Base-by-base conservation (phyloP, 176 grass and related monocot genomes). In the Aegilops sharonensis region DNA sequence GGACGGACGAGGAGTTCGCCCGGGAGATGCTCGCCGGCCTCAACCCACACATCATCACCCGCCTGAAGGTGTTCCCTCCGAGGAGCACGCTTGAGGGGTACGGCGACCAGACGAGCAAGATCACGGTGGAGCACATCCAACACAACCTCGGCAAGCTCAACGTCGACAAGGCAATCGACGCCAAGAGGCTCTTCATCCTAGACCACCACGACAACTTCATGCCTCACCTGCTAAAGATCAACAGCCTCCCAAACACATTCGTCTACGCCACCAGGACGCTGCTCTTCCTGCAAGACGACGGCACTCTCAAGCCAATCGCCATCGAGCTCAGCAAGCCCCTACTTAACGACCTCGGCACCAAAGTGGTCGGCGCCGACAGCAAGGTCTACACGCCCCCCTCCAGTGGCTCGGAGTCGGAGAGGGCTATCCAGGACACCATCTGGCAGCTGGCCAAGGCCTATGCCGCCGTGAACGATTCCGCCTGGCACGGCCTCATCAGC, bases 191-290 rank as follows among this genome's bases (percentile, higher is more conserved):
- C 5, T 89, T 65, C 87, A 89, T 89, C 9, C 83, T 89, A 7
- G 87, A 89, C 78, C 75, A 89, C 76, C 82, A 89, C 56, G 87
- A 89, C 35, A 13, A 24, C 9, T 74, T 84, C 66, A 74, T 89
- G 1, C 87, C 87, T 13, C 83, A 74, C 5, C 27, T 89, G 18
- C 59, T 64, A 10, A 56, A 47, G 12, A 80, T 89, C 21, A 89
- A 89, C 56, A 40, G 65, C 4, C 20, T 42, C 8, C 5, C 6
- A 12, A 42, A 43, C 17, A 73, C 36, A 1, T 84, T 73, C 36
- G 31, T 84, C 20, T 89, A 89, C 20, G 87, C 87, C 3, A 37
- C 82, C 5, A 84, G 87, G 36, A 89, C 82, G 1, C 21, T 89
- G 21, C 45, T 89, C 30, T 31, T 80, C 10, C 54, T 89, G 2